Base-by-base conservation (phyloP, 2,329 filamentous ascomycete species). In the Blastomyces gilchristii region DNA sequence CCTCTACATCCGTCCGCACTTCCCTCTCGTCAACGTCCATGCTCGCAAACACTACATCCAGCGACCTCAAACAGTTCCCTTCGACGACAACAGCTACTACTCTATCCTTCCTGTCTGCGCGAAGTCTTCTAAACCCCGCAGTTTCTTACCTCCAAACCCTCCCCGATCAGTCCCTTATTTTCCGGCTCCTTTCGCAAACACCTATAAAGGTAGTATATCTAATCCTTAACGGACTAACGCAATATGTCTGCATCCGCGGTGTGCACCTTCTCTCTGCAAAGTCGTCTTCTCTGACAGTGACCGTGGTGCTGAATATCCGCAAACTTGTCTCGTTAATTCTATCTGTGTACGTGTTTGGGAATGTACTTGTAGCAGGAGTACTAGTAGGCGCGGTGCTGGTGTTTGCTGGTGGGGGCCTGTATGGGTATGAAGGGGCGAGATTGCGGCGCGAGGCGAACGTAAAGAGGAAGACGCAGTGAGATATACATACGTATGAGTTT, bases 331-430 rank as follows among this genome's bases (percentile, higher is more conserved):
- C 92, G 70, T 83, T 97, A 65, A 79, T 97, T 65, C 75, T 97
- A 64, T 97, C 92, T 69, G 95, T 97, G 64, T 93, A 91, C 83
- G 76, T 99, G 1, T 99, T 99, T 76, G 94, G 93, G 5, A 97
- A 99, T 73, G 77, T 83, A 49, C 80, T 99, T 67, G 85, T 88
- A 14, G 77, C 81, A 0, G 87, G 90, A 49, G 96, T 96, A 65
- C 76, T 96, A 61, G 64, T 90, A 4, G 94, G 94, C 2, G 92
- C 93, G 0, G 80, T 85, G 5, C 80, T 97, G 65, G 94, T 99
- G 8, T 99, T 97, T 77, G 84, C 88, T 16, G 90, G 91, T 0
- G 94, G 92, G n/a, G 93, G 87, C 0, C 74, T 97, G 66, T 99
- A 99, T 77, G 92, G 90, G 2, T 83, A 92, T 70, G 92, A 95